Evolutionary conservation across 139 green algal species (phyloP).

Genomic region (Chlamydomonas schloesseri): DNA sequence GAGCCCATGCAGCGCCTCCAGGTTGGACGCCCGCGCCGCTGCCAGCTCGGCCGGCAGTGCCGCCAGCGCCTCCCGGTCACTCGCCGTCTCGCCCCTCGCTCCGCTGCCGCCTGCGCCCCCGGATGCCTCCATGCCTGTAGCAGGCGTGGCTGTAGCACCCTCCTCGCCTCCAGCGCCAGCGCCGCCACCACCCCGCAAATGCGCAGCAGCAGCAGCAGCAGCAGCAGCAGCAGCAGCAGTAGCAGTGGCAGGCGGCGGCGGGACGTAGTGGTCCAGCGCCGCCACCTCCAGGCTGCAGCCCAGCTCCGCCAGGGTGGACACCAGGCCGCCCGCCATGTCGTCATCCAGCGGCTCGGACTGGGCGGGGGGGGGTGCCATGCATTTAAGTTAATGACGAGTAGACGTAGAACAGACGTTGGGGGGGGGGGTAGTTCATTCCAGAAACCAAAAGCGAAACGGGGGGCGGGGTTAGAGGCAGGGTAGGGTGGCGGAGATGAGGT

Average conservation of each 20-base stretch:
- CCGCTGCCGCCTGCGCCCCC: neutral
- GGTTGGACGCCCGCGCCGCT: neutral
- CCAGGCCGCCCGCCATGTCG: neutral
- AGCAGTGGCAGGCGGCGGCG: neutral
- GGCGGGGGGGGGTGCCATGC: too few species aligned
- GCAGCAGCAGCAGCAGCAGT: too few species aligned
- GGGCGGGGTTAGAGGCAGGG: too few species aligned
- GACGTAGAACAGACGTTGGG: neutral
- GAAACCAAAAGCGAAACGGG: too few species aligned
- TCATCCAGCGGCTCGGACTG: slow-evolving; percentile 36
- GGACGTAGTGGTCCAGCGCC: slow-evolving; percentile 17
- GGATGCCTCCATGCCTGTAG: neutral
- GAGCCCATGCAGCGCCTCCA: slow-evolving; percentile 25
- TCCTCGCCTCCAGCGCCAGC: neutral
- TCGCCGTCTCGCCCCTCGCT: neutral
- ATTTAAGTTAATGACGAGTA: too few species aligned
- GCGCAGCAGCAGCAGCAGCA: neutral
- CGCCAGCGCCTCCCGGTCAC: neutral
- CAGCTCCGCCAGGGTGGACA: neutral
- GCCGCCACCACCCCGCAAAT: too few species aligned
- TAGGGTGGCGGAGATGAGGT: too few species aligned
- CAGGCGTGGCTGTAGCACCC: neutral
- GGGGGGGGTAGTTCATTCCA: too few species aligned
- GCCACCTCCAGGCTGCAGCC: neutral
- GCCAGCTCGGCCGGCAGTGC: slow-evolving; percentile 2